Evolutionary conservation across 805 yeast genomes (phyloP).

Genomic region (Candida qinlingensis): DNA sequence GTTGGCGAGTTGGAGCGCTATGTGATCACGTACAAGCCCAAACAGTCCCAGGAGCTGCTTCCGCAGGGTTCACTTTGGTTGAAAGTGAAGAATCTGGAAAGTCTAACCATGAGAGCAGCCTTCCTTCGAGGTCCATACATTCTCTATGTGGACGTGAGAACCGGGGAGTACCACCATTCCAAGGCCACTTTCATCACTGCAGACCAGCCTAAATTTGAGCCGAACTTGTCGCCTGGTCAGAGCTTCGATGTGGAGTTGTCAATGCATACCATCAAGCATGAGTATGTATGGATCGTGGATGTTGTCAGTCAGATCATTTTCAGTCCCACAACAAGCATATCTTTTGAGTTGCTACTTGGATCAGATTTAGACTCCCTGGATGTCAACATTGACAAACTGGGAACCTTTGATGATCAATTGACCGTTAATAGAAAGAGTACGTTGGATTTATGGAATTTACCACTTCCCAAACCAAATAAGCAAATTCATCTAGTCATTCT

Average conservation of each 20-base stretch:
- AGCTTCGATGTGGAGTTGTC: slow-evolving; percentile 54
- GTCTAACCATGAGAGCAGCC: slow-evolving; percentile 61
- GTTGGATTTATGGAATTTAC: slow-evolving; percentile 66
- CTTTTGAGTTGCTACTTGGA: slow-evolving; percentile 56
- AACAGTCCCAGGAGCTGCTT: slow-evolving; percentile 28
- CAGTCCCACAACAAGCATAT: slow-evolving; percentile 52
- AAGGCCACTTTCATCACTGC: slow-evolving; percentile 56
- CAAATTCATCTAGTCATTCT: slow-evolving; percentile 64
- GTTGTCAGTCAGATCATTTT: slow-evolving; percentile 68
- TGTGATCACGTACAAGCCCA: slow-evolving; percentile 37
- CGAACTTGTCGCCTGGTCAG: slow-evolving; percentile 68
- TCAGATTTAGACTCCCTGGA: slow-evolving; percentile 29
- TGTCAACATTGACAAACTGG: slow-evolving; percentile 27
- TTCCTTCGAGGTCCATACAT: slow-evolving; percentile 71
- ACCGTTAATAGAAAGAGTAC: slow-evolving; percentile 51
- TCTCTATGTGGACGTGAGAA: slow-evolving; percentile 64
- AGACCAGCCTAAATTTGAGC: slow-evolving; percentile 72
- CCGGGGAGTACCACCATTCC: slow-evolving; percentile 48
- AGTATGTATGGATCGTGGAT: slow-evolving; percentile 66
- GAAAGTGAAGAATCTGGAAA: slow-evolving; percentile 58
- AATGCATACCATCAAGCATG: slow-evolving; percentile 53
- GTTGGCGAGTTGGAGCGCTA: slow-evolving; percentile 59
- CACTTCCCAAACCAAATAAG: slow-evolving; percentile 34
- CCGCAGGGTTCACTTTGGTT: slow-evolving; percentile 39
- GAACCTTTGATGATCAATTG: slow-evolving; percentile 30